Evolutionary conservation across 768 basidiomycete species (phyloP).

Genomic region (Trametes maxima): DNA sequence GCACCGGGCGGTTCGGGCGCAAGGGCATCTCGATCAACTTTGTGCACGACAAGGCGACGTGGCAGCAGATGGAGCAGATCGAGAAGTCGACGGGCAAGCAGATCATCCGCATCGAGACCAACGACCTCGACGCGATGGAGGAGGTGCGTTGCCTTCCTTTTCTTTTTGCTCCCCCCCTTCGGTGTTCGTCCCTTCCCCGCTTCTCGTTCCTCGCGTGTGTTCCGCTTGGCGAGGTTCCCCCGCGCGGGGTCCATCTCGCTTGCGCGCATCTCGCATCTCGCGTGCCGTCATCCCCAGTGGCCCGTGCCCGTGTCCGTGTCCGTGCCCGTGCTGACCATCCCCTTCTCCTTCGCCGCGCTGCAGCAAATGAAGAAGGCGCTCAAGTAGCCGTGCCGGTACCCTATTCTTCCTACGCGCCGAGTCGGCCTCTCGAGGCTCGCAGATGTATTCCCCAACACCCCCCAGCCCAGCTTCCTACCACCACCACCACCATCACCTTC

Average conservation of each 20-base stretch:
- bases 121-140: constrained; percentile 93
- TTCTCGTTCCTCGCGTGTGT: no score
- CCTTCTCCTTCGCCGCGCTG: not conserved
- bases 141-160: constrained; percentile 52
- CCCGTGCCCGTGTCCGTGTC: not conserved
- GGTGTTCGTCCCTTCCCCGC: no score
- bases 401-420: not conserved
- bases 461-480: not conserved
- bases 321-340: not conserved
- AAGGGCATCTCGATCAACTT: constrained; percentile 98
- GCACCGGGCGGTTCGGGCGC: constrained; percentile 96
- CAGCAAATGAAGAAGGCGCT: constrained; percentile 83
- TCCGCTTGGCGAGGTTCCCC: not conserved
- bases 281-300: not conserved
- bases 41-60: constrained; percentile 87
- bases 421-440: constrained; percentile 11
- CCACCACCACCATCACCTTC: no score
- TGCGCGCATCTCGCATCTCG: no score
- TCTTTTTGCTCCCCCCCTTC: no score
- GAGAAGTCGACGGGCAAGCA: constrained; percentile 74
- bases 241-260: not conserved
- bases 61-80: constrained; percentile 88
- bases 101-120: constrained; percentile 86
- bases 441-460: constrained; percentile 6
- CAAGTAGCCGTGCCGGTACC: constrained; percentile 45